Evolutionary conservation across 495 filamentous ascomycete species (phyloP), one percentile per base, ranked within the genome.

Genomic region (Clohesyomyces aquaticus): DNA sequence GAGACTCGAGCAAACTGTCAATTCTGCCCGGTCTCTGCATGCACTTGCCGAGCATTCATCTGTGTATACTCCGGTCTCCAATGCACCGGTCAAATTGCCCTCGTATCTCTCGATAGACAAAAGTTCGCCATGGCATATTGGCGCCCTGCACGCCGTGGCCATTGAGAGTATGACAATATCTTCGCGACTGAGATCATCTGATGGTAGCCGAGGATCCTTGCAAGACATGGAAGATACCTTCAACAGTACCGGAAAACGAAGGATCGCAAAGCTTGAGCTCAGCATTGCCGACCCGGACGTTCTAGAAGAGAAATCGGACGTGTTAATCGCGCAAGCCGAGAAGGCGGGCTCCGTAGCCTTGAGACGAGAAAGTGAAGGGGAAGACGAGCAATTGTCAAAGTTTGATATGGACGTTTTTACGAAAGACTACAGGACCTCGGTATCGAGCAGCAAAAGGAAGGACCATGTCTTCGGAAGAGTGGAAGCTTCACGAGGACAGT

Each of bases 121-220:
- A 28, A 75, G 76, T 10, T 95, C 89, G 6, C 76, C 80, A 66
- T 98, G 95, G 95, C 87, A 96, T 65, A 86, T 79, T 18, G 88
- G 89, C 14, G 93, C 87, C 8, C 74, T 98, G 23, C 78, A 96
- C 63, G 85, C 87, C 8, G 82, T 87, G 4, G 89, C 91, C 8
- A 67, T 97, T 26, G 94, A 99, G 74, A 91, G 83, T 26, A 82
- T 87, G 28, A 91, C 87, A 2, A 77, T 99, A 26, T 91, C 91
- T 12, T 85, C 90, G 10, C 81, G 93, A 27, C 74, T 96, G 55
- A 85, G 82, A 45, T 76, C 81, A 3, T 76, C 75, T 27, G 71
- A 78, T n/a, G 72, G 74, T 8, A 76, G 73, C 35, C 77, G 79
- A 4, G 79, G 79, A 23, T 80, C 77, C 2, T 70, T 91, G 29